Evolutionary conservation across 805 yeast species (phyloP).

Genomic region (Isabelozyma gotoi): DNA sequence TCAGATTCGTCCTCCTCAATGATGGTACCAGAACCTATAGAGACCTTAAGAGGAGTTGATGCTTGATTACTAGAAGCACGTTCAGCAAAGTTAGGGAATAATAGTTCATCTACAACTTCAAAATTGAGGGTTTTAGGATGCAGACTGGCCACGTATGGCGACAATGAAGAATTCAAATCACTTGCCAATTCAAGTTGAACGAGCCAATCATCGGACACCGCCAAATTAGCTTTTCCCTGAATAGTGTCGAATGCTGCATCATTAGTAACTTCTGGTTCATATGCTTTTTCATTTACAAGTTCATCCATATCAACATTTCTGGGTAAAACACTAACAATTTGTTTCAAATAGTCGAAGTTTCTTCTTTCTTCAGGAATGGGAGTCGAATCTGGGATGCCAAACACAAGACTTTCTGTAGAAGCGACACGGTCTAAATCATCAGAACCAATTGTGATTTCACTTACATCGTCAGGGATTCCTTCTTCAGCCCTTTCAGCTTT

Average conservation of each 20-base stretch:
- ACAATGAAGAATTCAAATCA: conserved; percentile 43
- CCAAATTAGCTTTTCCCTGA: conserved; percentile 45
- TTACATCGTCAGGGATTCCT: conserved; percentile 24
- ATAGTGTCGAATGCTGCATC: conserved; percentile 31
- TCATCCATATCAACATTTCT: conserved; percentile 29
- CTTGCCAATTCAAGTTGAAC: conserved; percentile 57
- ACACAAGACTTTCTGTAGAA: conserved; percentile 10
- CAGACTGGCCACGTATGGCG: conserved; percentile 20
- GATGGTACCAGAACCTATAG: conserved; percentile 5
- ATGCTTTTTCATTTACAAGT: conserved; percentile 60
- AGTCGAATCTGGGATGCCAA: conserved; percentile 9
- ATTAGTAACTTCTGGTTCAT: conserved; percentile 61
- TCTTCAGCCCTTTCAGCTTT: conserved; percentile 19
- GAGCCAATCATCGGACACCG: conserved; percentile 61
- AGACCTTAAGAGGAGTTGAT: conserved; percentile 21
- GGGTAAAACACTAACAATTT: conserved; percentile 32
- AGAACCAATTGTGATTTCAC: conserved; percentile 32
- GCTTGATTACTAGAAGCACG: conserved; percentile 11
- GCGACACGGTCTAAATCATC: conserved; percentile 13
- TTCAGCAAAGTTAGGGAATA: conserved; percentile 47
- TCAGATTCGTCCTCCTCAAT: conserved; percentile 1
- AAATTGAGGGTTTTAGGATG: conserved; percentile 19
- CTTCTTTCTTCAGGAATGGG: conserved; percentile 7
- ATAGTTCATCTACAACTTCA: conserved; percentile 44
- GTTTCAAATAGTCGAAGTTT: conserved; percentile 34